These are phyloP conservation scores for Flaveria robusta DNA, from an alignment of 129 eudicot species.

Conservation along the genomic window DNA sequence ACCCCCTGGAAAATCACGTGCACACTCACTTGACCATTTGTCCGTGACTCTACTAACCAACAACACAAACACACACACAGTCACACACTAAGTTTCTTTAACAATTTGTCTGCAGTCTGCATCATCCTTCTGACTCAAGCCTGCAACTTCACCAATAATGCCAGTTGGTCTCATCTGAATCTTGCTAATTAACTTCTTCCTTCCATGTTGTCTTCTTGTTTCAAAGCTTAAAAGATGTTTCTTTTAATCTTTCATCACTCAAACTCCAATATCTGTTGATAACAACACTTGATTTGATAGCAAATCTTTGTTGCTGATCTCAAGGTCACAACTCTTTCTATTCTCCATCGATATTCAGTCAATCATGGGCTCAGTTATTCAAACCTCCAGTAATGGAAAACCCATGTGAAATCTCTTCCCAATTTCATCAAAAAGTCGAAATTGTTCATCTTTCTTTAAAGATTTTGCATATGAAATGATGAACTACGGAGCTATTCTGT, in stretches of 20 bases:
- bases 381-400: neutral
- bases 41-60: conserved; percentile 31
- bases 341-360: neutral
- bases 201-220: neutral
- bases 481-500: neutral
- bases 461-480: conserved; percentile 11
- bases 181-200: neutral
- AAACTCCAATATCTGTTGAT: neutral
- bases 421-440: neutral
- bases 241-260: conserved; percentile 21
- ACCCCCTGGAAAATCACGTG: conserved; percentile 27
- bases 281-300: neutral
- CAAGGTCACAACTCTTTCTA: conserved; percentile 3
- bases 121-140: conserved; percentile 7
- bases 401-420: conserved; percentile 12
- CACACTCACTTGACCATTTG: conserved; percentile 32
- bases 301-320: conserved; percentile 20
- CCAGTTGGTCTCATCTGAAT: conserved; percentile 7
- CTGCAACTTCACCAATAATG: conserved; percentile 19
- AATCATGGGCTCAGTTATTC: too few species aligned
- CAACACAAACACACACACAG: conserved; percentile 8
- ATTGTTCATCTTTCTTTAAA: neutral
- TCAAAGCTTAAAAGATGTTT: neutral
- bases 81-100: conserved; percentile 13
- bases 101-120: conserved; percentile 23